Evolutionary conservation across 2,329 filamentous ascomycete genomes (phyloP).

Genomic region (Aspergillus vadensis): DNA sequence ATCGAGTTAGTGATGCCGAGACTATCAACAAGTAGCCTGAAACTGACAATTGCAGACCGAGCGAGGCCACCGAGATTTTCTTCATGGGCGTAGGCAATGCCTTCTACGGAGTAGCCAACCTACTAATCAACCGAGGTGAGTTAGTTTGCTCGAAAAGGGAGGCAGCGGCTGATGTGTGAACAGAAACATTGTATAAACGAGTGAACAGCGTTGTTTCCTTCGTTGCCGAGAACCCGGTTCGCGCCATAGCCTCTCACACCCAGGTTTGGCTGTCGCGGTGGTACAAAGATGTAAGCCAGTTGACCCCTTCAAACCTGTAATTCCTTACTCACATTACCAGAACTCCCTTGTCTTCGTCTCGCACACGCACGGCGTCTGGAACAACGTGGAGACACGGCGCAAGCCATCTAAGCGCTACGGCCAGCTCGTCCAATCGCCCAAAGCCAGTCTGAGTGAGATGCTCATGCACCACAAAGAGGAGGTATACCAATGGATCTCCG

Average conservation of each 20-base stretch:
- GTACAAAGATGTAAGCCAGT: conserved; percentile 67
- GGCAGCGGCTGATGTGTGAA: conserved; percentile 12
- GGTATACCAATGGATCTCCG: conserved; percentile 51
- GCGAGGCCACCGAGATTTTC: conserved; percentile 71
- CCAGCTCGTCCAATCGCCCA: conserved; percentile 50
- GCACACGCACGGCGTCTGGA: conserved; percentile 74
- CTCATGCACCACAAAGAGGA: conserved; percentile 54
- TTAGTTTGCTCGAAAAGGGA: not conserved
- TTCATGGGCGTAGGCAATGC: conserved; percentile 89
- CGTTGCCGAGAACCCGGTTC: conserved; percentile 71
- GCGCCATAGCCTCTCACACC: conserved; percentile 77
- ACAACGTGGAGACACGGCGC: conserved; percentile 58
- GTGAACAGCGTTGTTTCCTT: conserved; percentile 78
- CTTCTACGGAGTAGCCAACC: conserved; percentile 77
- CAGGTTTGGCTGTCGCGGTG: conserved; percentile 68
- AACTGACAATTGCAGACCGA: conserved; percentile 51
- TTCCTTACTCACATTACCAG: conserved; percentile 22
- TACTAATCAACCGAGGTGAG: conserved; percentile 74
- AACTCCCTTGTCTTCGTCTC: conserved; percentile 80
- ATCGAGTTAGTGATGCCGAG: conserved; percentile 61
- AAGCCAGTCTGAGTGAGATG: conserved; percentile 58
- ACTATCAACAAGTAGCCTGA: not conserved
- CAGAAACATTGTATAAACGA: conserved; percentile 63
- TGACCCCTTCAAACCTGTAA: not conserved
- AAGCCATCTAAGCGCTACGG: conserved; percentile 62